Percentiles rank a stretch among this genome's conserved stretches.
Conservation (phyloP, 768 basidiomycete species). For the Termitomyces sp. region DNA sequence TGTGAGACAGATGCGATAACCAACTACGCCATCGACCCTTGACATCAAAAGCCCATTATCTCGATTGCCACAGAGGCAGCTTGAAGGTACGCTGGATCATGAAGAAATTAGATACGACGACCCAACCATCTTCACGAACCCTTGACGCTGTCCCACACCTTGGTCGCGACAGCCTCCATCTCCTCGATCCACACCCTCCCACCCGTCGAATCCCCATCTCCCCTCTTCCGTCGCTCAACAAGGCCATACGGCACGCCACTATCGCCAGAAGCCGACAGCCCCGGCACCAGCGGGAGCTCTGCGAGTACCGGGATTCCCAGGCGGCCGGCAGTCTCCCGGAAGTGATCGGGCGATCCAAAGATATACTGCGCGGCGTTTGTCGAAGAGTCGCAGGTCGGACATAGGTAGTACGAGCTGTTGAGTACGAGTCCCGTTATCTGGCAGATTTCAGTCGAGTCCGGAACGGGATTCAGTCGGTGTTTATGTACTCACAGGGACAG, state of each 20-base stretch:
- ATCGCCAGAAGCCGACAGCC: constrained; percentile 71
- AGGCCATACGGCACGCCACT: constrained; percentile 33
- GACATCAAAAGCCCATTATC: too few relatives aligned
- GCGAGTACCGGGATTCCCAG: constrained; percentile 66
- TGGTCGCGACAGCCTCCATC: constrained; percentile 12
- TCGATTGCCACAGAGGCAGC: too few relatives aligned
- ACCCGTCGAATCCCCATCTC: constrained; percentile 6
- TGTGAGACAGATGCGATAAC: constrained; percentile 72
- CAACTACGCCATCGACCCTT: constrained; percentile 64
- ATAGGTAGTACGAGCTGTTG: constrained; percentile 83
- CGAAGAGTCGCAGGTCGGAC: constrained; percentile 56
- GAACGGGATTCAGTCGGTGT: not conserved
- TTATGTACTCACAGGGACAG: constrained; percentile 63
- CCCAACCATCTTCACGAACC: not conserved
- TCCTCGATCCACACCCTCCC: constrained; percentile 12
- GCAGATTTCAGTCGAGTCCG: not conserved
- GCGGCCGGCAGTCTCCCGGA: constrained; percentile 50
- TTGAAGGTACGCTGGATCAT: too few relatives aligned
- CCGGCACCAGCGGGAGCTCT: constrained; percentile 77
- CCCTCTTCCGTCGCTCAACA: constrained; percentile 10
- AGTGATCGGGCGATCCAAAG: constrained; percentile 65
- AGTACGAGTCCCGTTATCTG: constrained; percentile 85
- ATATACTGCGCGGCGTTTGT: constrained; percentile 41
- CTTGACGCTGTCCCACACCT: constrained; percentile 6
- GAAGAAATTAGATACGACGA: too few relatives aligned